Evolutionary conservation across 177 flowering plant genomes (phyloP), one percentile per base, ranked within the genome.

Genomic region (Tripterygium wilfordii): DNA sequence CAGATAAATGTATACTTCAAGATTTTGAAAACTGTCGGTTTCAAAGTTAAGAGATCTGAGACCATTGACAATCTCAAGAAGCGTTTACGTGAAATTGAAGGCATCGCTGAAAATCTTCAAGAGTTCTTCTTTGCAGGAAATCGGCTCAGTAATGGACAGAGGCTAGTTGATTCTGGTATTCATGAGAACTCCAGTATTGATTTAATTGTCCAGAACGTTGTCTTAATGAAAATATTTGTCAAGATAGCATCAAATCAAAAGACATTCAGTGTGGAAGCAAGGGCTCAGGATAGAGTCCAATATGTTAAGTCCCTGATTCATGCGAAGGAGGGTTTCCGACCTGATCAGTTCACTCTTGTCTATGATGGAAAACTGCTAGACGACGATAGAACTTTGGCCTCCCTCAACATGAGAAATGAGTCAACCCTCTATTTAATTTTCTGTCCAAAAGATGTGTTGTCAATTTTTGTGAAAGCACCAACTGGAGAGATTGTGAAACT

Each of bases 21-120:
- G 48, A 38, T 55, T 23, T 40, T 27, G n/a, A 70, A 59, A 49
- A 63, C 60, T n/a, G 37, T 63, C n/a, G 50, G 55, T 31, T 17
- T 61, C 1, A 49, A 21, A 27, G 58, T 53, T 15, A 57, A 60
- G 62, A 47, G 36, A 41, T 40, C 57, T 6, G 58, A 58, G 36
- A 61, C 64, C 3, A 43, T 58, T 10, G 33, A 49, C 22, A 56
- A 51, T 40, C 32, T 66, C 2, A 66, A 70, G 40, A 58, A 45
- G 22, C 32, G 40, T 37, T 19, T 70, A 9, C 23, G 8, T n/a
- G 60, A 56, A 18, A 51, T 36, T 49, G 69, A 60, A 22, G 64
- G 58, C 16, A 42, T 56, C 22, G 10, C 62, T 2, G 41, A 57
- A 30, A 31, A 39, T 18, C 27, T 38, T 15, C 68, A 66, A 49